Conservation (phyloP, 2,329 filamentous ascomycete genomes). For the Nemania sp. region DNA sequence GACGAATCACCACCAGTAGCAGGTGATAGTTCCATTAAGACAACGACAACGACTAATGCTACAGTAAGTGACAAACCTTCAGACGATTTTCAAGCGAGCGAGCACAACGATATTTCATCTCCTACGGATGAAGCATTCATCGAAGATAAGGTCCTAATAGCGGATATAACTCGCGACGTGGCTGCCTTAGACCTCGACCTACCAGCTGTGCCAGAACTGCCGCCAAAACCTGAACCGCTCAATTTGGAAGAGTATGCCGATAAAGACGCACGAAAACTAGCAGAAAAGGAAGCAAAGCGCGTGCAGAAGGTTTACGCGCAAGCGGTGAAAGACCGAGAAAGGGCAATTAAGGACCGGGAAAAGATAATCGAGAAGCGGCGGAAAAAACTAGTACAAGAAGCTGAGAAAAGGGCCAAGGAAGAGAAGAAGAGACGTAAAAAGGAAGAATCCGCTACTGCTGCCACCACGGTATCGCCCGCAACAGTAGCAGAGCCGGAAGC, state of each 20-base stretch:
- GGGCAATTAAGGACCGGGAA: slow-evolving; percentile 70
- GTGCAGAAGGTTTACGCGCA: slow-evolving; percentile 73
- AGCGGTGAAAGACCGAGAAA: slow-evolving; percentile 74
- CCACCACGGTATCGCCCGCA: slow-evolving; percentile 6
- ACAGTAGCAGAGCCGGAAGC: slow-evolving; percentile 9
- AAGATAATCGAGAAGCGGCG: slow-evolving; percentile 69
- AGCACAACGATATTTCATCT: slow-evolving; percentile 4
- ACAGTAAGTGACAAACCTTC: not conserved
- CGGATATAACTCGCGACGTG: slow-evolving; percentile 37
- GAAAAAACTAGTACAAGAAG: slow-evolving; percentile 58
- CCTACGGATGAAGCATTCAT: slow-evolving; percentile 10
- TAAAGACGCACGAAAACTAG: slow-evolving; percentile 74
- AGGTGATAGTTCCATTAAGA: slow-evolving; percentile 7
- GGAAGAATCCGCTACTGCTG: slow-evolving; percentile 24
- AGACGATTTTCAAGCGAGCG: not conserved
- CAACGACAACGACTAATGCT: not conserved
- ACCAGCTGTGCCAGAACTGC: slow-evolving; percentile 61
- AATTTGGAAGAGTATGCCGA: slow-evolving; percentile 70
- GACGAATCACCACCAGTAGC: slow-evolving; percentile 40
- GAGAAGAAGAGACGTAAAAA: slow-evolving; percentile 46
- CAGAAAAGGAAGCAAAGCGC: slow-evolving; percentile 75
- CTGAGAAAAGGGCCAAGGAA: slow-evolving; percentile 57
- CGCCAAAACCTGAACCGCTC: slow-evolving; percentile 65
- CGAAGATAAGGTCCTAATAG: slow-evolving; percentile 26
- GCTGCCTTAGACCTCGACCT: slow-evolving; percentile 50